Evolutionary conservation across 1,139 yeast genomes (phyloP), one percentile per base, ranked within the genome.

Genomic region (Blastobotrys ciferrii): DNA sequence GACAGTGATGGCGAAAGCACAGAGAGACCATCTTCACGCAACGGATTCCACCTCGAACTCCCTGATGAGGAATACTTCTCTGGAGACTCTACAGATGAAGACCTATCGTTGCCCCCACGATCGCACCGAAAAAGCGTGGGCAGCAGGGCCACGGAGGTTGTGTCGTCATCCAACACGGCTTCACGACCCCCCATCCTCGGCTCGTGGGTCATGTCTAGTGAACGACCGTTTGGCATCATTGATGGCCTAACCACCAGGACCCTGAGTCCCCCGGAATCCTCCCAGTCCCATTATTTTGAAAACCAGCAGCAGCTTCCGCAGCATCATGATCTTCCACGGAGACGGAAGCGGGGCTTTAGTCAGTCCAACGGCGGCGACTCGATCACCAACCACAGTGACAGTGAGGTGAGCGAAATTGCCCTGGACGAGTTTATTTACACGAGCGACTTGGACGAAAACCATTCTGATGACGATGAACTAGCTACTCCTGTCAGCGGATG

Each of bases 41-140:
- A 19, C 17, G 19, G 25, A 19, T 17, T n/a, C 18, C 37, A 33
- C 17, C 11, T 17, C 28, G 32, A 46, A 49, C 32, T 43, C 31
- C 39, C 50, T 43, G 36, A 51, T 42, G 40, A 50, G 32, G 67
- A 61, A 46, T 62, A 71, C 55, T 63, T 63, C 40, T 67, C 72
- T 30, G 95, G 92, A 41, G 96, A 91, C 58, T 87, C 95, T 9
- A 92, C 98, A 0, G 98, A 92, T 66, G 95, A 87, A 53, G 98
- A 92, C 63, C 76, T 79, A 28, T 75, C 81, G 15, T 69, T 91
- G 42, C 95, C 95, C 2, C 78, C 82, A 3, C 77, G 84, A 4
- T 73, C 80, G 11, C 73, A 77, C 48, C 74, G 75, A 45, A 72
- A 68, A 40, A 68, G 81, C 32, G 94, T 89, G 1, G 81, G 88